Evolutionary conservation across 495 filamentous ascomycete species (phyloP), one percentile per base, ranked within the genome.

Genomic region (Hypoxylon lienhwacheense): DNA sequence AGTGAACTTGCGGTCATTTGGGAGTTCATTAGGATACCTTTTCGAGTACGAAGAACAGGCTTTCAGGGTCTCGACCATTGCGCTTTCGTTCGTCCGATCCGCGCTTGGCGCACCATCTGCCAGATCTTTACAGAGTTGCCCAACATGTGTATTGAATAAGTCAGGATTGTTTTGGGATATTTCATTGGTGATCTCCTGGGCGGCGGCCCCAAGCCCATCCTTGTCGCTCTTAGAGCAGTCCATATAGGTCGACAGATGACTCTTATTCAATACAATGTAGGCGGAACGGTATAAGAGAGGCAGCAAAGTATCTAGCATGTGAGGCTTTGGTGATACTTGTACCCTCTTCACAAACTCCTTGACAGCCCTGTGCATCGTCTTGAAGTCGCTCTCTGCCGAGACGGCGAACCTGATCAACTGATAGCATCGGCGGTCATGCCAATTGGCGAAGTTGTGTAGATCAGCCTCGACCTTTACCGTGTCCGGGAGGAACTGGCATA

Each of bases 161-260:
- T 90, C 87, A 0, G 93, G 91, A 37, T 90, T 95, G 15, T 81
- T 82, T 32, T 86, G 82, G 0, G 93, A 97, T 22, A 99, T 95
- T 63, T 97, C 89, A 63, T 90, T 92, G 19, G 97, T 78, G 35
- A 97, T 81, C 65, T 96, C 90, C 56, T 97, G 91, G 5, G 93
- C 93, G 0, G 88, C 81, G 6, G 79, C 71, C 11, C 87, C 88
- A 53, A 97, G 72, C 1, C 81, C 81, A 29, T 90, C 81, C 57
- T 90, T 85, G 63, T 96, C 86, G 2, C 84, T 88, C 53, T 87
- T 83, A 0, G 90, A 89, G 55, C 86, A 86, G 47, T 88, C 85
- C 77, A 97, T 88, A 56, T 97, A 90, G 1, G 89, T 84, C 1
- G 91, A 84, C 7, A 97, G 85, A 59, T 97, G 92, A 65, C 91